Evolutionary conservation across 495 filamentous ascomycete genomes (phyloP).

Genomic region (Hypoxylon intermedium): DNA sequence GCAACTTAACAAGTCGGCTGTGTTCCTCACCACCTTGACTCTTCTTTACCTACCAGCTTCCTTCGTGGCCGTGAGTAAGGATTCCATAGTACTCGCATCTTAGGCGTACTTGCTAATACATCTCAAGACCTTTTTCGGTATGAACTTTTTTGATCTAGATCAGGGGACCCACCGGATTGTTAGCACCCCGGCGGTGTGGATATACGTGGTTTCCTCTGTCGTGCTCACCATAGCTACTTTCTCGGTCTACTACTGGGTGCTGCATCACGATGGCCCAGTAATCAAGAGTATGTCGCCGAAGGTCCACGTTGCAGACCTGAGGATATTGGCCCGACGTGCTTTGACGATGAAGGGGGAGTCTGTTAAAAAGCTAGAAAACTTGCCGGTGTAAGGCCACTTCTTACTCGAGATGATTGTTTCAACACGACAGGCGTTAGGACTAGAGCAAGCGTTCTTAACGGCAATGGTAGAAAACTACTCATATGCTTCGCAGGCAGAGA

Average conservation of each 20-base stretch:
- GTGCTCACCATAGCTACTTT: slow-evolving; percentile 32
- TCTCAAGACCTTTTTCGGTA: slow-evolving; percentile 36
- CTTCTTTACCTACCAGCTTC: slow-evolving; percentile 54
- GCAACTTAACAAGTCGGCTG: slow-evolving; percentile 49
- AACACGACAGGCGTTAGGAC: too few species aligned
- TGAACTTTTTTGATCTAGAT: slow-evolving; percentile 41
- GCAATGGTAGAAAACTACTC: too few species aligned
- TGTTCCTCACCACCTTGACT: slow-evolving; percentile 53
- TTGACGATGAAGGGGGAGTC: slow-evolving; percentile 8
- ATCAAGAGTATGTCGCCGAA: slow-evolving; percentile 33
- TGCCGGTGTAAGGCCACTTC: neutral
- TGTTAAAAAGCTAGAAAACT: slow-evolving; percentile 1
- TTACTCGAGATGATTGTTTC: too few species aligned
- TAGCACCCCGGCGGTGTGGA: slow-evolving; percentile 36
- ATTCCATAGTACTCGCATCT: neutral
- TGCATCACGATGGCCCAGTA: slow-evolving; percentile 28
- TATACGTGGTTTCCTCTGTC: slow-evolving; percentile 30
- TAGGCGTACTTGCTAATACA: neutral
- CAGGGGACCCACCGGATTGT: slow-evolving; percentile 17
- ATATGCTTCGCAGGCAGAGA: too few species aligned
- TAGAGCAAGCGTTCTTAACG: too few species aligned
- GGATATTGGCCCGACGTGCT: slow-evolving; percentile 14
- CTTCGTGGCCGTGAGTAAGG: slow-evolving; percentile 53
- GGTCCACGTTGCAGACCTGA: slow-evolving; percentile 25
- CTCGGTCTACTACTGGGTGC: slow-evolving; percentile 37